Percentiles rank a stretch among this genome's conserved stretches.
Evolutionary conservation across 306 rosid species (phyloP).

Genomic region (Hylodesmum podocarpum): DNA sequence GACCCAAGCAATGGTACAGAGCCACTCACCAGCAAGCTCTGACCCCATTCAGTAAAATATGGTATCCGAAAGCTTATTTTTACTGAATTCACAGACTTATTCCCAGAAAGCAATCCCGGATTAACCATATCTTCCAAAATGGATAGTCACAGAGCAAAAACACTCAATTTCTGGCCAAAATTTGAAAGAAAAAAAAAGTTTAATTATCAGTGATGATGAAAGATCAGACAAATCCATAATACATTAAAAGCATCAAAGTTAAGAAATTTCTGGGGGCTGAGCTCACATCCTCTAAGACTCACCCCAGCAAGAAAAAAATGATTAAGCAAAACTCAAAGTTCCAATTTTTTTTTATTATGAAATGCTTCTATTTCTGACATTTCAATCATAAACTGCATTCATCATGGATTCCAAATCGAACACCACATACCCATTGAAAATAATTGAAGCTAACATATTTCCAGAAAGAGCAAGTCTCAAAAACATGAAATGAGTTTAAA

Average conservation of each 20-base stretch:
- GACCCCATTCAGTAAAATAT: slow-evolving; percentile 89
- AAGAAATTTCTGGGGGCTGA: not conserved
- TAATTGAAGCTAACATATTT: not conserved
- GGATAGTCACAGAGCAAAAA: slow-evolving; percentile 35
- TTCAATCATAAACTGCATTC: not conserved
- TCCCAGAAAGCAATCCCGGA: slow-evolving; percentile 56
- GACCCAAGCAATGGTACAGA: slow-evolving; percentile 84
- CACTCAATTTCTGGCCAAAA: slow-evolving; percentile 19
- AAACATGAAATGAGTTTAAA: not conserved
- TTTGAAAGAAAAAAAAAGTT: not conserved
- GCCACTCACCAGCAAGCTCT: slow-evolving; percentile 79
- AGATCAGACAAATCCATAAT: slow-evolving; percentile 22
- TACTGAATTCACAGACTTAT: slow-evolving; percentile 55
- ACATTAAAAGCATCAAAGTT: not conserved
- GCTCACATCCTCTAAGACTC: not conserved
- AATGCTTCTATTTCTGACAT: slow-evolving; percentile 16
- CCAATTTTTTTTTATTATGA: not conserved
- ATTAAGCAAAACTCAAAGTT: not conserved
- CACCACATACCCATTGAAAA: slow-evolving; percentile 17
- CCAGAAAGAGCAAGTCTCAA: not conserved
- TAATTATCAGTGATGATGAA: slow-evolving; percentile 18
- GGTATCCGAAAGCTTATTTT: slow-evolving; percentile 77
- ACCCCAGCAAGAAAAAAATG: not conserved
- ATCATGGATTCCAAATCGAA: not conserved
- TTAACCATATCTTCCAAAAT: slow-evolving; percentile 58